Conservation (phyloP, 352 stramenopile species). For the Detonula confervacea region DNA sequence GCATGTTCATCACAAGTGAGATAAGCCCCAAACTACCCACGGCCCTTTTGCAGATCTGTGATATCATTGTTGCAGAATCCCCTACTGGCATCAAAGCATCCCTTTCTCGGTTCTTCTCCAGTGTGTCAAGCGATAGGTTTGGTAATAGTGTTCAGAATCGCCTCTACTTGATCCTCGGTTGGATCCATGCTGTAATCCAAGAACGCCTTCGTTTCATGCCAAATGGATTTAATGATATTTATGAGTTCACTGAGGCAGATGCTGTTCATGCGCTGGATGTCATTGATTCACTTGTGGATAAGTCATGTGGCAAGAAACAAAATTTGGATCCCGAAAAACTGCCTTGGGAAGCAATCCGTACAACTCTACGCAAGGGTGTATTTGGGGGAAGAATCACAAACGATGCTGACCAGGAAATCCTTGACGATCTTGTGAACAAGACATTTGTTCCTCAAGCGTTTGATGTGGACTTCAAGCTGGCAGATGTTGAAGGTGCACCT, state of each 20-base stretch:
- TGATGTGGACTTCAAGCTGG: conserved; percentile 89
- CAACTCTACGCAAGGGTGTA: conserved; percentile 95
- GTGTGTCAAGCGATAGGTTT: conserved; percentile 91
- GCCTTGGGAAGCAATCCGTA: conserved; percentile 97
- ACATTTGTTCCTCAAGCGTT: conserved; percentile 96
- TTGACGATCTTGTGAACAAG: conserved; percentile 92
- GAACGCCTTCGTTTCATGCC: conserved; percentile 98
- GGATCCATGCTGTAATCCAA: conserved; percentile 98
- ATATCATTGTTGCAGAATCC: conserved; percentile 98
- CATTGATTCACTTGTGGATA: conserved; percentile 96
- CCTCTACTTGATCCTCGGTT: conserved; percentile 97
- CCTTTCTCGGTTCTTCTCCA: conserved; percentile 94
- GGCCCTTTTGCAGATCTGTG: conserved; percentile 94
- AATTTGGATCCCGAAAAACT: conserved; percentile 95
- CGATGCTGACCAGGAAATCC: conserved; percentile 93
- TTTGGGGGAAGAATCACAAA: conserved; percentile 98
- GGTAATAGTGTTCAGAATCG: conserved; percentile 90
- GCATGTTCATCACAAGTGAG: conserved; percentile 98
- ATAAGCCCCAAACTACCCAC: conserved; percentile 96
- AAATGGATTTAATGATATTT: conserved; percentile 97
- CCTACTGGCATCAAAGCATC: conserved; percentile 97
- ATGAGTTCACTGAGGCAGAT: conserved; percentile 99
- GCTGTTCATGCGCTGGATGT: conserved; percentile 96
- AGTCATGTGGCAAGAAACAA: conserved; percentile 89
- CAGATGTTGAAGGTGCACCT: conserved; percentile 61